phyloP scores from a whole-genome alignment of 1,284 basidiomycete genomes.

The Pholiota adiposa region DNA sequence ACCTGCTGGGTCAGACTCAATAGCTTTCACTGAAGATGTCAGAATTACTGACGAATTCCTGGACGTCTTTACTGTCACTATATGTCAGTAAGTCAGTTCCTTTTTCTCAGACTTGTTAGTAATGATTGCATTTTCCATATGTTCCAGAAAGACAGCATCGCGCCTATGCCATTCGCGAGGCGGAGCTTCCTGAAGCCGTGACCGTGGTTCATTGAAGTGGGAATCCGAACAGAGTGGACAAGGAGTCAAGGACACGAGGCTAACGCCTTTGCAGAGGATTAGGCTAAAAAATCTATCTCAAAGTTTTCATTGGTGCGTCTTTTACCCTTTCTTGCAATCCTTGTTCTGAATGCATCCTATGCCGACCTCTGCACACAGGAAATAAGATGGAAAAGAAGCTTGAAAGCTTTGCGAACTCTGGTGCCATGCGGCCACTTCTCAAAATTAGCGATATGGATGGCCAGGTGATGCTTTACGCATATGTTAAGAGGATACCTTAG shows the following conservation, averaged over 20 bases:
- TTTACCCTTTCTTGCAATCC: not conserved
- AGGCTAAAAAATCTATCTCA: not conserved
- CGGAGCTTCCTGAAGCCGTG: not conserved
- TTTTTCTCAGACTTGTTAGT: too few species aligned
- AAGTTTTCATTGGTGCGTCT: not conserved
- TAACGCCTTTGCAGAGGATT: not conserved
- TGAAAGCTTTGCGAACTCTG: not conserved
- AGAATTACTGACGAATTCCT: too few species aligned
- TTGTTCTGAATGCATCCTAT: not conserved
- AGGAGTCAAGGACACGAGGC: too few species aligned
- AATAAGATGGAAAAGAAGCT: slow-evolving; percentile 5
- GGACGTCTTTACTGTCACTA: too few species aligned
- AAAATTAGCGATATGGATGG: slow-evolving; percentile 15
- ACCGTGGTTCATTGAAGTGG: not conserved
- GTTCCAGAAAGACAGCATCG: too few species aligned
- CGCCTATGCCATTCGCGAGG: not conserved
- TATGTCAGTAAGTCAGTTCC: too few species aligned
- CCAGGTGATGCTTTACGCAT: slow-evolving; percentile 18
- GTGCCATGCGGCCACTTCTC: slow-evolving; percentile 13
- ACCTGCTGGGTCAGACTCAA: too few species aligned
- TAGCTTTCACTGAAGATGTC: too few species aligned
- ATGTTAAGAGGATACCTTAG: not conserved
- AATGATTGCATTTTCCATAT: too few species aligned
- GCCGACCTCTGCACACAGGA: not conserved
- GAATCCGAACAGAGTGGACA: too few species aligned